phyloP scores from a whole-genome alignment of 495 filamentous ascomycete genomes.

The Trichoderma asperelloides region DNA sequence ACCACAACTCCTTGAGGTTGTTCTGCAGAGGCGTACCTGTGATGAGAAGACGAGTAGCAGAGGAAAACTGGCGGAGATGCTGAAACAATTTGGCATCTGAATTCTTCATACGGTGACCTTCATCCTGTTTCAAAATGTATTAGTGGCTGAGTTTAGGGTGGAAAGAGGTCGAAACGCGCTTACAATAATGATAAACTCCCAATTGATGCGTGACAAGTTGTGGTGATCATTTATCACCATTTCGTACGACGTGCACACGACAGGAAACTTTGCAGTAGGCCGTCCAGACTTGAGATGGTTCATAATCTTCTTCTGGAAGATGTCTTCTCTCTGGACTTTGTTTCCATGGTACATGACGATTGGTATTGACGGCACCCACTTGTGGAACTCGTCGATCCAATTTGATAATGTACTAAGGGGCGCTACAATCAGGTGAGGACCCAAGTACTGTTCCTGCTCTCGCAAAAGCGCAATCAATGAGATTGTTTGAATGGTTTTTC shows the following conservation, averaged over 20 bases:
- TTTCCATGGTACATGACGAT: constrained; percentile 84
- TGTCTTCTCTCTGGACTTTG: constrained; percentile 60
- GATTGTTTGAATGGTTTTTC: constrained; percentile 90
- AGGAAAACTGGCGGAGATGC: constrained; percentile 77
- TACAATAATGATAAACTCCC: constrained; percentile 95
- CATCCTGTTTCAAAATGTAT: constrained; percentile 48
- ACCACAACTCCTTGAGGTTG: constrained; percentile 93
- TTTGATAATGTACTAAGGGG: constrained; percentile 89
- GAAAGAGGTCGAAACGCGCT: constrained; percentile 20
- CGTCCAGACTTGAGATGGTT: constrained; percentile 38
- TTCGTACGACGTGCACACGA: constrained; percentile 90
- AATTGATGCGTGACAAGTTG: constrained; percentile 68
- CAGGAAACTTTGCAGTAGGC: constrained; percentile 60
- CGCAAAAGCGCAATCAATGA: constrained; percentile 81
- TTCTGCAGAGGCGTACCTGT: constrained; percentile 95
- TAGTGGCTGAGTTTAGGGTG: background rate
- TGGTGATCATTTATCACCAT: constrained; percentile 88
- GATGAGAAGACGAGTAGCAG: constrained; percentile 82
- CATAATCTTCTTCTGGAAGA: constrained; percentile 57
- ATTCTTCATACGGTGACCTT: constrained; percentile 96
- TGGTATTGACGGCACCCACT: constrained; percentile 81
- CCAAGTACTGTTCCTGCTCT: constrained; percentile 69
- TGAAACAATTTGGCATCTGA: constrained; percentile 86
- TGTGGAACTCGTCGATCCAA: constrained; percentile 90
- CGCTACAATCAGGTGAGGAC: constrained; percentile 83